Percentiles rank a stretch among this genome's conserved stretches.
Conservation (phyloP, 2,329 filamentous ascomycete species). For the Sarocladium brachiariae region DNA sequence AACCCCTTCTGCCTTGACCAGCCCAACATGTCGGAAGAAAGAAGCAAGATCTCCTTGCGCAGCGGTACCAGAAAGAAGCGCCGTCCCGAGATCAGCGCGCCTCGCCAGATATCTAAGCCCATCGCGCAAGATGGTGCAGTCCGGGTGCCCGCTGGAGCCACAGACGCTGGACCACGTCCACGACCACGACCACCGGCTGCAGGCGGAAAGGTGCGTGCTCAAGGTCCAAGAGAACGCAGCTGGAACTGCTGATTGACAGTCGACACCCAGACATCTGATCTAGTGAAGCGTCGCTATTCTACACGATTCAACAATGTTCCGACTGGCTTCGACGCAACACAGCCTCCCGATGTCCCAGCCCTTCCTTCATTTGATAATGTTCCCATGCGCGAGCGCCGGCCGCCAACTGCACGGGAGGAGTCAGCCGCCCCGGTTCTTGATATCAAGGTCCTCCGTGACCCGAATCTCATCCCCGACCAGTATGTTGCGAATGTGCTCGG, state of each 20-base stretch:
- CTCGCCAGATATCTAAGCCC: conserved; percentile 55
- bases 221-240: neutral
- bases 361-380: conserved; percentile 56
- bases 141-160: conserved; percentile 14
- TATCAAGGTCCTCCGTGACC: conserved; percentile 69
- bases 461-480: conserved; percentile 70
- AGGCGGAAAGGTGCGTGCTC: conserved; percentile 46
- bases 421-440: conserved; percentile 63
- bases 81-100: conserved; percentile 56
- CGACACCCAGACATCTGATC: conserved; percentile 55
- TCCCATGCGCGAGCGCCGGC: conserved; percentile 42
- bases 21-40: conserved; percentile 54
- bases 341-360: conserved; percentile 69
- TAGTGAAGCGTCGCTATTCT: conserved; percentile 92
- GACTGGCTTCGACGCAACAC: conserved; percentile 59
- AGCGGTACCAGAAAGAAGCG: conserved; percentile 57
- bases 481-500: conserved; percentile 69
- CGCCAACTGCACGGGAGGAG: conserved; percentile 45
- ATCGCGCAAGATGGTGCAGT: conserved; percentile 39
- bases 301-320: conserved; percentile 79
- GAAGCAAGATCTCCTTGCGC: conserved; percentile 55
- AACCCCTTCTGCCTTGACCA: neutral
- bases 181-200: conserved; percentile 39
- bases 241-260: neutral
- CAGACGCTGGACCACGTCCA: conserved; percentile 26